phyloP scores from a whole-genome alignment of 768 basidiomycete species.

The Termitomyces heimii region DNA sequence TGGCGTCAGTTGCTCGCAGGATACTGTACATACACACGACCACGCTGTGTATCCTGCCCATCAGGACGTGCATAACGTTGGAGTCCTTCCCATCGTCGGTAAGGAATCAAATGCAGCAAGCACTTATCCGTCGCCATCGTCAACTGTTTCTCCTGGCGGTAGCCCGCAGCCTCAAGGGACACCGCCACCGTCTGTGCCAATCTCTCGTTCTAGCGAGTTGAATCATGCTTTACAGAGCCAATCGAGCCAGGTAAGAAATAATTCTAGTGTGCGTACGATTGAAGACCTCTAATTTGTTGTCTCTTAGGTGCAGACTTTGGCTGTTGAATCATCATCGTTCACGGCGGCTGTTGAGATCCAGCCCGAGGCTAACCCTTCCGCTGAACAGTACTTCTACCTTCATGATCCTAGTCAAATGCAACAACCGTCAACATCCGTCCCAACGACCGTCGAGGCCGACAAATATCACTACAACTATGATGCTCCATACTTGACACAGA shows the following conservation, averaged over 20 bases:
- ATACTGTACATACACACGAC: constrained; percentile 9
- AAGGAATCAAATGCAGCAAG: constrained; percentile 7
- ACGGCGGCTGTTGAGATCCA: constrained; percentile 2
- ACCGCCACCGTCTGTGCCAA: constrained; percentile 14
- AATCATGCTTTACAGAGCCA: constrained; percentile 28
- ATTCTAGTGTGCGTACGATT: neutral
- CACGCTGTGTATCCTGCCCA: constrained; percentile 18
- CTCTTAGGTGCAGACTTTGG: neutral
- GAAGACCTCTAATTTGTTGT: neutral
- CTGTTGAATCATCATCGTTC: constrained; percentile 1
- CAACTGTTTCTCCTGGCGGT: constrained; percentile 36
- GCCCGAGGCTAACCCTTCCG: neutral
- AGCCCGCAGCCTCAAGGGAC: constrained; percentile 22
- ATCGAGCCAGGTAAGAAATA: constrained; percentile 18
- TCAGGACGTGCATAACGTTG: constrained; percentile 16
- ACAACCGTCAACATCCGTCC: neutral
- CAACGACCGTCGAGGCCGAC: constrained; percentile 7
- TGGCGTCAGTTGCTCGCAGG: constrained; percentile 27
- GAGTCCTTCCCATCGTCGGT: constrained; percentile 1
- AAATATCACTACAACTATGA: constrained; percentile 13
- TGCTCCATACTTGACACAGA: constrained; percentile 8
- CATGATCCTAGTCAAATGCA: constrained; percentile 10
- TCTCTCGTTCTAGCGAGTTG: constrained; percentile 30
- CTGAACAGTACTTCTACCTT: constrained; percentile 12
- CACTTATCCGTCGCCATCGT: constrained; percentile 34